phyloP scores from a whole-genome alignment of 192 early-diverging fungal genomes.

The Bifiguratus adelaidae region DNA sequence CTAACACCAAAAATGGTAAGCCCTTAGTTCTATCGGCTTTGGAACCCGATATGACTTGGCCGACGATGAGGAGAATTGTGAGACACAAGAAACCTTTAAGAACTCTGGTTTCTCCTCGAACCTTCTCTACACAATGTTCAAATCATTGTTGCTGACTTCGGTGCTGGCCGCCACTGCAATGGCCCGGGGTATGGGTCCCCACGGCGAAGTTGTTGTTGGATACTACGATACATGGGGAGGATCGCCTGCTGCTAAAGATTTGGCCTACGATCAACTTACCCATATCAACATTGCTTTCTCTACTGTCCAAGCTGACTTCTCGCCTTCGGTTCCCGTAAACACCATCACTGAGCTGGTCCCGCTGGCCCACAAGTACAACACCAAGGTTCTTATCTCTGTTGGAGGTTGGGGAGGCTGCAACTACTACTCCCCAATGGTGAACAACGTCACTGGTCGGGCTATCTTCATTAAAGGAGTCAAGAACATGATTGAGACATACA shows the following conservation, averaged over 20 bases:
- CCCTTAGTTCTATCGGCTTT: no score
- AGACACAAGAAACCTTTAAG: no score
- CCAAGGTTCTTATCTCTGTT: slow-evolving; percentile 47
- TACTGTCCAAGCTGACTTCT: background rate
- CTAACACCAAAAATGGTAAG: no score
- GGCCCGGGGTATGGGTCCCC: slow-evolving; percentile 1
- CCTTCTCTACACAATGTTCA: no score
- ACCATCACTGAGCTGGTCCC: slow-evolving; percentile 16
- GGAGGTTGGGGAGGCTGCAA: slow-evolving; percentile 51
- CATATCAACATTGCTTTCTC: background rate
- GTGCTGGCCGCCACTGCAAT: background rate
- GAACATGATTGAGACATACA: slow-evolving; percentile 21
- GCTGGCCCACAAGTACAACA: slow-evolving; percentile 25
- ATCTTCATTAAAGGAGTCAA: slow-evolving; percentile 24
- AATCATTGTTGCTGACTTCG: background rate
- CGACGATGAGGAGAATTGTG: no score
- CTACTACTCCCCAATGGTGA: slow-evolving; percentile 29
- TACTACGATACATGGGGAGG: background rate
- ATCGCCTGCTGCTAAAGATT: background rate
- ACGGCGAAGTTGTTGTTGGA: slow-evolving; percentile 6
- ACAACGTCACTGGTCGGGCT: slow-evolving; percentile 10
- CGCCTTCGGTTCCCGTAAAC: background rate
- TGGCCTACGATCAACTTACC: slow-evolving; percentile 2
- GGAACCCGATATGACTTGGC: no score
- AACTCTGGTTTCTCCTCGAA: no score